These are phyloP conservation scores for Coemansia sp. DNA, from an alignment of 192 early-diverging fungal species.

Conservation along the genomic window DNA sequence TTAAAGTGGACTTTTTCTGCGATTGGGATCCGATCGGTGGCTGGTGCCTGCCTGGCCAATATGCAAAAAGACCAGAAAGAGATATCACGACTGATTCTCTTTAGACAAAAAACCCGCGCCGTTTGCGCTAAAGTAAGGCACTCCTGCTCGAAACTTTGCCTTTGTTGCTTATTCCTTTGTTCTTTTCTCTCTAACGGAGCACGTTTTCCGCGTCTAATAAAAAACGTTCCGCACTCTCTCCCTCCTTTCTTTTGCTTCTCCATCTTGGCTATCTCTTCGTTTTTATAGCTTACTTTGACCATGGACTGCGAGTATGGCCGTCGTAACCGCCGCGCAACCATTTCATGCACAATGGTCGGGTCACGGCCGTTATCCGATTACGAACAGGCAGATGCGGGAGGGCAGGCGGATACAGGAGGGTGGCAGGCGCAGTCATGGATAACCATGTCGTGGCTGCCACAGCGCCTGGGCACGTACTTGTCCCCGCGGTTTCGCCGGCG, in stretches of 20 bases:
- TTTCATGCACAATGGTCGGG: conserved; percentile 19
- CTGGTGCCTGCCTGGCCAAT: neutral
- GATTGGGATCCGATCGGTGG: neutral
- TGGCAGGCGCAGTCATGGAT: conserved; percentile 29
- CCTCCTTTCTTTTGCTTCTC: neutral
- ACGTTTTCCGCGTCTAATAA: neutral
- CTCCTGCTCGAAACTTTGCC: neutral
- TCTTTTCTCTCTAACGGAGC: neutral
- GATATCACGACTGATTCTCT: neutral
- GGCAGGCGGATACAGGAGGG: neutral
- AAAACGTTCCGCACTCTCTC: neutral
- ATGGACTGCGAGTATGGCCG: neutral
- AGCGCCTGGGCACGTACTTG: conserved; percentile 23
- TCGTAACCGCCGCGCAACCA: conserved; percentile 25
- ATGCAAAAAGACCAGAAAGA: neutral
- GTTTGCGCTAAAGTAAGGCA: neutral
- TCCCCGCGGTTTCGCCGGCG: conserved; percentile 3
- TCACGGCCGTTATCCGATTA: conserved; percentile 3
- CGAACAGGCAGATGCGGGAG: too few relatives aligned
- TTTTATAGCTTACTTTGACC: neutral
- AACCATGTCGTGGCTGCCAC: conserved; percentile 18
- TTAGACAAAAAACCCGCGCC: neutral
- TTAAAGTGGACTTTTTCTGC: neutral
- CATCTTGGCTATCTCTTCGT: neutral
- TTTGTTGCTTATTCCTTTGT: neutral